A percentile compares a stretch with the other conserved stretches of the same genome.
Conservation (phyloP, 176 grass and related monocot species). For the Alloteropsis semialata region DNA sequence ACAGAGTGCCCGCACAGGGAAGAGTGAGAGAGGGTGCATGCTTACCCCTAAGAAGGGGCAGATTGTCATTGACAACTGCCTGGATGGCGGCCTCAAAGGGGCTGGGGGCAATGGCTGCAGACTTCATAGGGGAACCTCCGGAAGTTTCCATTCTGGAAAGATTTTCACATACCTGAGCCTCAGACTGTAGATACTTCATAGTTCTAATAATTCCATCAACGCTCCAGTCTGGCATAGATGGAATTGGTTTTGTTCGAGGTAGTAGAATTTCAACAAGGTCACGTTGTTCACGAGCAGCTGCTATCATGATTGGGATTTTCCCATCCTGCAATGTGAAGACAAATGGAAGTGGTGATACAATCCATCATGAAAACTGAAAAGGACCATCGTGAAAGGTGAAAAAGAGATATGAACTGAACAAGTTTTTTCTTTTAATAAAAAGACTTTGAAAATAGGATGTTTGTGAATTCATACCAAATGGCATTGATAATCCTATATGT, state of each 20-base stretch:
- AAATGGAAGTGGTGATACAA: neutral
- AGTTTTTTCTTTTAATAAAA: neutral
- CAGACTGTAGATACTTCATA: no score
- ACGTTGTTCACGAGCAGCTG: no score
- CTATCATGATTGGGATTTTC: slow-evolving; percentile 17
- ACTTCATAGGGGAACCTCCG: neutral
- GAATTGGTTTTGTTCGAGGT: no score
- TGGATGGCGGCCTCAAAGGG: neutral
- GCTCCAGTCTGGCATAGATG: no score
- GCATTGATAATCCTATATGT: neutral
- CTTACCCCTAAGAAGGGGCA: slow-evolving; percentile 32
- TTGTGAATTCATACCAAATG: neutral
- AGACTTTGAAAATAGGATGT: neutral
- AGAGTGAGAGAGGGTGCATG: neutral
- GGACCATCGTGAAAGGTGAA: no score
- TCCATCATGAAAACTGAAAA: neutral
- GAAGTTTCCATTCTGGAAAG: neutral
- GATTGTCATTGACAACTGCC: neutral
- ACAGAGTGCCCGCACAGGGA: neutral
- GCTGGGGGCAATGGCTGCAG: neutral
- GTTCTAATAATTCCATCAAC: no score
- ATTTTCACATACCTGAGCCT: neutral
- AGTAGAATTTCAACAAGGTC: no score
- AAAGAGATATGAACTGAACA: neutral
- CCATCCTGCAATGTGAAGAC: slow-evolving; percentile 20